phyloP scores from a whole-genome alignment of 108 stramenopile genomes.

The Nitzschia sp. region DNA sequence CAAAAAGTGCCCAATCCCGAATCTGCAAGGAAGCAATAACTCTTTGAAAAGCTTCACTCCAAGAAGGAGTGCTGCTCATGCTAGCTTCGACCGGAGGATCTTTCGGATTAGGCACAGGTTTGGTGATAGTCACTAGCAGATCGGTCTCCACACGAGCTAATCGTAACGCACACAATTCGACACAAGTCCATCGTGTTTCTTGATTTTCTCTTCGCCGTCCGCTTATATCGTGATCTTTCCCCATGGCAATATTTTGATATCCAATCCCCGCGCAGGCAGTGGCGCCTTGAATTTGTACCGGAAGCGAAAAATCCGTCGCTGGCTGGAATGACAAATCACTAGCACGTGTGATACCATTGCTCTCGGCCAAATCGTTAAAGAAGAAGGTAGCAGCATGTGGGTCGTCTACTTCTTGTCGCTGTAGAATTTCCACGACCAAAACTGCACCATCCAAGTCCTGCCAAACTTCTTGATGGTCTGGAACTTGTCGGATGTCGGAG shows the following conservation, averaged over 20 bases:
- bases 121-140: conserved; percentile 65
- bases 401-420: conserved; percentile 35
- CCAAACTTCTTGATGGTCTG: conserved; percentile 80
- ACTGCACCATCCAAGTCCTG: conserved; percentile 52
- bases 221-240: conserved; percentile 24
- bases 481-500: conserved; percentile 69
- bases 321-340: conserved; percentile 7
- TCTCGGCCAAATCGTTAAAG: conserved; percentile 70
- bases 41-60: conserved; percentile 20
- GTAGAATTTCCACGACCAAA: conserved; percentile 68
- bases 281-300: background rate
- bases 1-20: conserved; percentile 61
- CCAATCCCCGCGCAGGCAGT: conserved; percentile 33
- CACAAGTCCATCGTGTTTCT: conserved; percentile 32
- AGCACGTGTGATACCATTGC: conserved; percentile 33
- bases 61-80: conserved; percentile 24
- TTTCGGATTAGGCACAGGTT: conserved; percentile 28
- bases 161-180: conserved; percentile 62
- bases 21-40: conserved; percentile 44
- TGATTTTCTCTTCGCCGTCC: conserved; percentile 29
- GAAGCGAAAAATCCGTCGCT: background rate
- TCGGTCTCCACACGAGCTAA: conserved; percentile 56
- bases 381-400: conserved; percentile 55
- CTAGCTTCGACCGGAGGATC: background rate
- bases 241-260: conserved; percentile 34